These are phyloP conservation scores for Trichoderma sp. DNA, from an alignment of 2,329 filamentous ascomycete species.

Conservation along the genomic window DNA sequence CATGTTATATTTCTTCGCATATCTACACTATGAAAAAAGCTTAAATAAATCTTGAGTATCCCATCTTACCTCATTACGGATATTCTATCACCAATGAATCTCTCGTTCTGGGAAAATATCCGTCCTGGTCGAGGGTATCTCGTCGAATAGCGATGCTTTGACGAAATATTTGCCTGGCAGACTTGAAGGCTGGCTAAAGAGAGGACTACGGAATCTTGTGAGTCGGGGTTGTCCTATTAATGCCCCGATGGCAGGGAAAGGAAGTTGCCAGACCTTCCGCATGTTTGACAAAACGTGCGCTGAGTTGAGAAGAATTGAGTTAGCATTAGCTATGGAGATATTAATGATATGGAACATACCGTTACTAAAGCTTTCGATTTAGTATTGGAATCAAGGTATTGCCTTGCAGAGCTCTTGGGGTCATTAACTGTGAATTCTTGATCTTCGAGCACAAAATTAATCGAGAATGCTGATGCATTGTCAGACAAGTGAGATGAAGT, in stretches of 20 bases:
- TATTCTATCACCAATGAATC: not conserved
- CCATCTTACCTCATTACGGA: not conserved
- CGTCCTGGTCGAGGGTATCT: not conserved
- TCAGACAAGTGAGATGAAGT: not conserved
- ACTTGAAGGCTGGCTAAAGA: not conserved
- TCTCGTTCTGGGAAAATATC: not conserved
- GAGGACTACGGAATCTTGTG: not conserved
- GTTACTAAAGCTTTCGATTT: not conserved
- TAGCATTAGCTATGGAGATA: no score
- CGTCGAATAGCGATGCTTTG: not conserved
- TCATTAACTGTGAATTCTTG: not conserved
- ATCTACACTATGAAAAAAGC: not conserved
- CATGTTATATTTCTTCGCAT: no score
- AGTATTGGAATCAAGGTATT: not conserved
- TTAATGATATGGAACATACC: not conserved
- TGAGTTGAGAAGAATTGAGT: not conserved
- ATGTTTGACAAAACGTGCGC: not conserved
- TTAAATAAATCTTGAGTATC: not conserved
- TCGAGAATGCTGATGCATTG: not conserved
- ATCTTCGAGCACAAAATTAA: not conserved
- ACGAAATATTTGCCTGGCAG: not conserved
- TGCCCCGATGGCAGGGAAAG: not conserved
- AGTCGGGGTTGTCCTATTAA: not conserved
- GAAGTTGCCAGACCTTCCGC: not conserved
- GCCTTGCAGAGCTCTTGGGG: not conserved